Evolutionary conservation across 1,284 basidiomycete species (phyloP), one percentile per base, ranked within the genome.

Genomic region (Cryptococcus hybrid): DNA sequence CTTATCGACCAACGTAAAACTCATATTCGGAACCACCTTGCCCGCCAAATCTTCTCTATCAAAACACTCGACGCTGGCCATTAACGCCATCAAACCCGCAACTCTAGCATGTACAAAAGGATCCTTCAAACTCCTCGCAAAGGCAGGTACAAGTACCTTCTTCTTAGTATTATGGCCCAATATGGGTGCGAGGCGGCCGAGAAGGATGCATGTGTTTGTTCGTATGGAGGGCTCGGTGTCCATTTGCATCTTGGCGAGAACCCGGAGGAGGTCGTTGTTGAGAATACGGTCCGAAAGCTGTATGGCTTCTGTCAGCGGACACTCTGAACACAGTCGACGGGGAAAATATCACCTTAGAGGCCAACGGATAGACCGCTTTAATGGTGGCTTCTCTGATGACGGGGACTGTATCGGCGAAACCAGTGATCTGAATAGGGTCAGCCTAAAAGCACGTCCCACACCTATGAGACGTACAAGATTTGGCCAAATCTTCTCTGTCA

Each of bases 181-280:
- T 2, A 85, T 84, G 0, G 92, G 92, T 0, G 90, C 92, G 3
- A 99, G 83, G 8, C 94, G 84, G 7, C 95, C 95, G 46, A 99
- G 86, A 3, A 99, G 84, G 64, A 99, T 96, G 70, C 93, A 98
- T 0, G 95, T 97, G 73, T 99, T 99, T 11, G 95, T 99, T 45
- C 96, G 86, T 68, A 99, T 97, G 1, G 92, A 94, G 0, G 94
- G 85, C 77, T 98, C 95, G 0, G 87, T 81, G 71, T 99, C 95
- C 15, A 84, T 86, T 80, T 99, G 96, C 78, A 91, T 89, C 67
- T 91, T 91, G 1, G 95, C 95, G 15, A 99, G 85, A 61, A 90
- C 84, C 3, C 94, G 88, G 1, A 99, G 84, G 36, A 99, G 85
- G 60, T 99, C 96, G 66, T 99, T 99, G 80, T 99, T 99, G 47